phyloP scores from a whole-genome alignment of 2,329 filamentous ascomycete genomes.

The Rutstroemia sp. region DNA sequence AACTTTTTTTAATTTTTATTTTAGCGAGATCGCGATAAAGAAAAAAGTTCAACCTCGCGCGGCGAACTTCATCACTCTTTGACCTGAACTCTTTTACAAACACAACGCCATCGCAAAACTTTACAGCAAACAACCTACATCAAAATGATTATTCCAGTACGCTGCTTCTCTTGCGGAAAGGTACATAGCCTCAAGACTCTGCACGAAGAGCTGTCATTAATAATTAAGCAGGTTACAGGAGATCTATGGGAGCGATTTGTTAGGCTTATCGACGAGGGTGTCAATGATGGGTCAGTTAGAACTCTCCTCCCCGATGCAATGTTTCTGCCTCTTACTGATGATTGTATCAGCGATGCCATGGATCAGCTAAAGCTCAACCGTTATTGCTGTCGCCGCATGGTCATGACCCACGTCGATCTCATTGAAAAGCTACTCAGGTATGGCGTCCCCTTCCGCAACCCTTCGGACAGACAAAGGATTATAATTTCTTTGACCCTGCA shows the following conservation, averaged over 20 bases:
- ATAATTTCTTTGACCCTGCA: no score
- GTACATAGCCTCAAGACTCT: constrained; percentile 42
- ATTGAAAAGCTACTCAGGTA: constrained; percentile 98
- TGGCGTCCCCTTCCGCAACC: constrained; percentile 10
- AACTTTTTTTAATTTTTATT: constrained; percentile 16
- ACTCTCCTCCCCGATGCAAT: background rate
- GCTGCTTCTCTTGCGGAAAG: constrained; percentile 99
- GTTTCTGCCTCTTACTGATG: constrained; percentile 11
- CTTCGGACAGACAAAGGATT: background rate
- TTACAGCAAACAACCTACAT: constrained; percentile 3
- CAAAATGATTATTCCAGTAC: constrained; percentile 96
- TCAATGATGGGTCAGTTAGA: constrained; percentile 61
- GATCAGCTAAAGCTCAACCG: constrained; percentile 87
- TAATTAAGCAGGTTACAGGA: constrained; percentile 66
- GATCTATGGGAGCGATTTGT: constrained; percentile 98
- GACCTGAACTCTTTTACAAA: background rate
- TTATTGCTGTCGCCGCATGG: constrained; percentile 98
- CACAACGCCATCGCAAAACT: constrained; percentile 1
- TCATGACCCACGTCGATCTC: constrained; percentile 98
- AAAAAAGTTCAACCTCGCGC: constrained; percentile 10
- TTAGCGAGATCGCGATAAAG: constrained; percentile 6
- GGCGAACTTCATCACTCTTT: constrained; percentile 6
- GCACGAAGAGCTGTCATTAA: constrained; percentile 13
- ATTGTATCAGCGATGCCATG: constrained; percentile 72
- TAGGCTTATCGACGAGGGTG: constrained; percentile 72